Evolutionary conservation across 1,284 basidiomycete genomes (phyloP), one percentile per base, ranked within the genome.

Genomic region (Pseudozyma hubeiensis): DNA sequence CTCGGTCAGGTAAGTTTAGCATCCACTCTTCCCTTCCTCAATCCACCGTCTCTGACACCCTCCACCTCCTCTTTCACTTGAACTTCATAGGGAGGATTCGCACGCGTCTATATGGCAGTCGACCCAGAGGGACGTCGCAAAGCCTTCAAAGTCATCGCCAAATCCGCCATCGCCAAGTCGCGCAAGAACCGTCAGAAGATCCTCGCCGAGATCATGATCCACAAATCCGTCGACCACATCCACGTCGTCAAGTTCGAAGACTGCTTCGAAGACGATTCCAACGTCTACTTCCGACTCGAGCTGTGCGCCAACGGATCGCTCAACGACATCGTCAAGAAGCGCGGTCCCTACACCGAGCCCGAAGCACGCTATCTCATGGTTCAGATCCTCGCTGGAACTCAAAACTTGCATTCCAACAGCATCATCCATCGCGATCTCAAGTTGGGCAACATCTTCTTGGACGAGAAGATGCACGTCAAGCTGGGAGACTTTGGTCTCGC

Each of bases 151-250:
- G 85, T 86, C 33, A 85, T 86, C 51, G 78, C 81, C 50, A 86
- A 86, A 73, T 80, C 84, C 24, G 77, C 81, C 19, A 73, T 83
- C 30, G 62, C 74, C 59, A 84, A 86, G 52, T 84, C 85, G 35
- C 85, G 85, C 64, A 85, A 84, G 54, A 84, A 84, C n/a, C 82
- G 85, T 37, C 84, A 83, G 13, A 86, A 86, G 94, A 89, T 98
- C 64, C 97, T 96, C 81, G 95, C 95, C 66, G 96, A 99, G 88
- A 98, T 99, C 85, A 97, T 97, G 88, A 94, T 99, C 59, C 96
- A 99, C 86, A 90, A 91, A 67, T 91, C 93, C 19, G 89, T 98
- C 56, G 86, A 90, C 39, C 96, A 99, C 81, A 92, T 94, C 29
- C 94, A 99, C 85, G 92, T 99, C 66, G 94, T 98, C 67, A 87